A percentile compares a stretch with the other conserved stretches of the same genome.
Evolutionary conservation across 495 filamentous ascomycete genomes (phyloP).

Genomic region (Acidiella bohemica): DNA sequence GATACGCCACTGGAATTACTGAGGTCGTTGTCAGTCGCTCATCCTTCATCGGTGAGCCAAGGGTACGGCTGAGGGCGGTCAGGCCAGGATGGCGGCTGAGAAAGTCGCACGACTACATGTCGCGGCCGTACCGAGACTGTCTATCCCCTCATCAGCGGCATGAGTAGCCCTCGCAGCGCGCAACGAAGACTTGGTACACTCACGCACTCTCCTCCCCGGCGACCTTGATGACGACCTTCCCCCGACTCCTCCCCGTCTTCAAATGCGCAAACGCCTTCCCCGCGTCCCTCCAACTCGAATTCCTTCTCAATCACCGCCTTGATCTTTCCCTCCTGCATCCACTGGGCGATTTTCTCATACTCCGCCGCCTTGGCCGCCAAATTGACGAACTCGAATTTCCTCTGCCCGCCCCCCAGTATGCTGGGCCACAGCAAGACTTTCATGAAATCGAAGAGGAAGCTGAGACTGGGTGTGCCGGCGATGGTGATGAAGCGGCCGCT

Average conservation of each 20-base stretch:
- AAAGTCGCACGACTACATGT: too few relatives aligned
- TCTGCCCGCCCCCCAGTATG: slow-evolving; percentile 9
- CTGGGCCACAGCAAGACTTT: slow-evolving; percentile 12
- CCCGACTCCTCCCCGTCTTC: neutral
- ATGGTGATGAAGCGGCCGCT: slow-evolving; percentile 14
- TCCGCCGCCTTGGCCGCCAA: neutral
- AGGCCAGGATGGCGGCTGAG: too few relatives aligned
- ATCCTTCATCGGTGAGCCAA: too few relatives aligned
- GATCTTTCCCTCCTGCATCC: neutral
- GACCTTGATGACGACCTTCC: neutral
- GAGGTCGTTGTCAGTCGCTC: too few relatives aligned
- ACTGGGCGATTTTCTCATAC: neutral
- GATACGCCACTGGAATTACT: too few relatives aligned
- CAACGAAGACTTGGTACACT: too few relatives aligned
- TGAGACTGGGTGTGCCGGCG: slow-evolving; percentile 11
- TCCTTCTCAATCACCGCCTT: neutral
- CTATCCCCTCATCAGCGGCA: too few relatives aligned
- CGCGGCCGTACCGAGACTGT: too few relatives aligned
- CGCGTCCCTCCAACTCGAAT: neutral
- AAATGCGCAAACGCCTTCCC: neutral
- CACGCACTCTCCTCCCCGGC: neutral
- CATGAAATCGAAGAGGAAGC: slow-evolving; percentile 3
- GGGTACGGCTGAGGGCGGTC: too few relatives aligned
- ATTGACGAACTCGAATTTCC: neutral
- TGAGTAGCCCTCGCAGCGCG: too few relatives aligned